Conservation (phyloP, 441 rosid species). For the Aleurites moluccanus region DNA sequence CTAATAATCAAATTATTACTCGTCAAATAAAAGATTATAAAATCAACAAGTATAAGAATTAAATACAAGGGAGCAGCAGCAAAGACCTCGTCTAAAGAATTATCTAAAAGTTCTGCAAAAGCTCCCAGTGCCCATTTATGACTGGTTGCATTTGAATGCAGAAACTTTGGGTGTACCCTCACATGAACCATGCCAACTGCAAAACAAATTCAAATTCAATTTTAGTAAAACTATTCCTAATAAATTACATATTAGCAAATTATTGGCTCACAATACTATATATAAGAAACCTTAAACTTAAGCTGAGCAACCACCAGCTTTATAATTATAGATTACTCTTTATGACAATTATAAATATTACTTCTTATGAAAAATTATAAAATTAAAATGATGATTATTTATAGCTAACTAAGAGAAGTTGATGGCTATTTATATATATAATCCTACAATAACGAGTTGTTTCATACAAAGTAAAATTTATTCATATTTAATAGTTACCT, state of each 20-base stretch:
- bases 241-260: background rate
- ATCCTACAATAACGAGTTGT: too few species aligned
- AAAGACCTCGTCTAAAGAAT: conserved; percentile 57
- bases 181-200: conserved; percentile 60
- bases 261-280: too few species aligned
- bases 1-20: conserved; percentile 28
- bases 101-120: conserved; percentile 76
- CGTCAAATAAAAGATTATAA: background rate
- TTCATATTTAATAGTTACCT: background rate
- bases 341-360: too few species aligned
- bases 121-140: conserved; percentile 91
- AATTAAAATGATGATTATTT: too few species aligned
- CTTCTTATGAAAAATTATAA: too few species aligned
- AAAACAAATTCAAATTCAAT: background rate
- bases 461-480: too few species aligned
- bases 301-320: too few species aligned
- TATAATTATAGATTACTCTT: too few species aligned
- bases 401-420: too few species aligned
- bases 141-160: conserved; percentile 78
- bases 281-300: too few species aligned
- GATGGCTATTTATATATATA: too few species aligned
- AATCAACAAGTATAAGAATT: background rate
- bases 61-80: conserved; percentile 20
- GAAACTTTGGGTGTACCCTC: conserved; percentile 74
- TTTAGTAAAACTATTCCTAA: background rate